A percentile compares a stretch with the other conserved stretches of the same genome.
phyloP scores from a whole-genome alignment of 768 basidiomycete genomes.

The Lactarius hatsudake region DNA sequence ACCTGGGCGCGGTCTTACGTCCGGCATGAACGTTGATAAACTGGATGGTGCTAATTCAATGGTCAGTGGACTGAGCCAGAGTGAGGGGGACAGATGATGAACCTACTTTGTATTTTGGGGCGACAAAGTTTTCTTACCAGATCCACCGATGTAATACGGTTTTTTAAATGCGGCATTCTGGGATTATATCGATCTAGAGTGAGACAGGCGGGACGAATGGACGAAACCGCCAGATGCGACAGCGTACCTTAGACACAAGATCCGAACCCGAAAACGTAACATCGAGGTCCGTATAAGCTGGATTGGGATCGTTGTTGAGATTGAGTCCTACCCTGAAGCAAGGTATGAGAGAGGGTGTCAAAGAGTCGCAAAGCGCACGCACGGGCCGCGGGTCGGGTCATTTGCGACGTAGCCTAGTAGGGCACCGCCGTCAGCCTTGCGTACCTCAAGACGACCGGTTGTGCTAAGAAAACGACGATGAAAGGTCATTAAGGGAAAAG shows the following conservation, averaged over 20 bases:
- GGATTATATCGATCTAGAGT: neutral
- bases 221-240: neutral
- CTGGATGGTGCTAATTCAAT: neutral
- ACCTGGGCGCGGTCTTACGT: neutral
- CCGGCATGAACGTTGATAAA: neutral
- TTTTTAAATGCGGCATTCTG: neutral
- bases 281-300: neutral
- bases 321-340: neutral
- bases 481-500: neutral
- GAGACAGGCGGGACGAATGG: neutral
- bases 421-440: neutral
- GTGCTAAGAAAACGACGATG: neutral
- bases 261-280: neutral
- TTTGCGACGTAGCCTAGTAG: neutral
- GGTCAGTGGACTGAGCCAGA: neutral
- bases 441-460: conserved; percentile 1
- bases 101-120: neutral
- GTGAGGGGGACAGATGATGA: neutral
- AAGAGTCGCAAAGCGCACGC: neutral
- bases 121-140: neutral
- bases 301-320: neutral
- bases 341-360: too few species aligned
- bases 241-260: neutral
- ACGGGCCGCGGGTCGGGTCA: neutral
- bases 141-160: neutral